A percentile compares a stretch with the other conserved stretches of the same genome.
phyloP scores from a whole-genome alignment of 495 filamentous ascomycete species.

The Friedmanniomyces simplex region DNA sequence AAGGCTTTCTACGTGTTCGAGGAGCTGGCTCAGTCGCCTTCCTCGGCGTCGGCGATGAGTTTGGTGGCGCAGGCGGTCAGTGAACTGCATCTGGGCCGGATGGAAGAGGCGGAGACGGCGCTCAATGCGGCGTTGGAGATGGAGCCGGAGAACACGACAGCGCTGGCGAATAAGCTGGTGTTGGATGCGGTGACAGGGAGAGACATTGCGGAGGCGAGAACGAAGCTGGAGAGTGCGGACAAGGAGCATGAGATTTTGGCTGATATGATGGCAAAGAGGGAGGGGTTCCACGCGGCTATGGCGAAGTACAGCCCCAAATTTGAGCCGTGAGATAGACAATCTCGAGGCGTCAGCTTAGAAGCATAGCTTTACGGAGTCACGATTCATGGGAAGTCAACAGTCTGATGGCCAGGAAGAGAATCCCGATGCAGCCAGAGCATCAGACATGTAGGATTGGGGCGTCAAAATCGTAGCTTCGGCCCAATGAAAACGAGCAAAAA shows the following conservation, averaged over 20 bases:
- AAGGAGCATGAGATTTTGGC: constrained; percentile 24
- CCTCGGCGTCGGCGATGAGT: constrained; percentile 50
- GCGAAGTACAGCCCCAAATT: constrained; percentile 34
- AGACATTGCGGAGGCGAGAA: constrained; percentile 44
- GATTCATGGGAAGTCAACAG: neutral
- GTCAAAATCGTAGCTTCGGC: constrained; percentile 79
- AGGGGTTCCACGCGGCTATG: constrained; percentile 30
- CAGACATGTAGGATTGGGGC: neutral
- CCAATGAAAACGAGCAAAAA: constrained; percentile 67
- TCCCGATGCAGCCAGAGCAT: neutral
- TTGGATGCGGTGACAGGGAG: constrained; percentile 65
- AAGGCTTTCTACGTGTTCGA: constrained; percentile 97
- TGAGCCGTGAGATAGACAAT: neutral
- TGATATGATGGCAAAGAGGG: constrained; percentile 30
- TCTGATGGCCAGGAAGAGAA: neutral
- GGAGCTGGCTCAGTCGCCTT: constrained; percentile 80
- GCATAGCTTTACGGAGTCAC: neutral
- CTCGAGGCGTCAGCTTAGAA: constrained; percentile 15
- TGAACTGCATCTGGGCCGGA: constrained; percentile 80
- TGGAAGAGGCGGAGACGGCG: constrained; percentile 81
- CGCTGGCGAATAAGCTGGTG: constrained; percentile 73
- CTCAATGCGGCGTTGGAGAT: constrained; percentile 68
- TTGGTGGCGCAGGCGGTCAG: constrained; percentile 82
- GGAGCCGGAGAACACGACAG: constrained; percentile 57
- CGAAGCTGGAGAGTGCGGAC: constrained; percentile 24